These are phyloP conservation scores for Polygonum aviculare DNA, from an alignment of 148 eudicot species.

Conservation along the genomic window DNA sequence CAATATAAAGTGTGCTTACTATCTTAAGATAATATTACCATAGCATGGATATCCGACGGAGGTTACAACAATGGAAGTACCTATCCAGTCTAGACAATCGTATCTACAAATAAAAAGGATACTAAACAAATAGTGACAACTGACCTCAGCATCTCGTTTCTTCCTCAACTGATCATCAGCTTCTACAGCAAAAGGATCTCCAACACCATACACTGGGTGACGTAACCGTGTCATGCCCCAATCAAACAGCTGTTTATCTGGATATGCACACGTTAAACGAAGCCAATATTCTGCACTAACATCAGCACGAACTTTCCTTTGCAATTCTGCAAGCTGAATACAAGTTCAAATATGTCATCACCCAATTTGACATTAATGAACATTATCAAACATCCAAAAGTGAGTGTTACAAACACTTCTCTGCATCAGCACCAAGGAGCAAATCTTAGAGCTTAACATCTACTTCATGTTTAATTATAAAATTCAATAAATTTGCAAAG, in stretches of 20 bases:
- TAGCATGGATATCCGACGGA: neutral
- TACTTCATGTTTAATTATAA: neutral
- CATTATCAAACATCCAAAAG: neutral
- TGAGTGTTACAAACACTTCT: conserved; percentile 1
- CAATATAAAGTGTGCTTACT: neutral
- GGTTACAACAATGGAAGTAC: neutral
- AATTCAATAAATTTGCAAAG: neutral
- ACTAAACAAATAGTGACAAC: neutral
- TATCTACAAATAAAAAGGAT: neutral
- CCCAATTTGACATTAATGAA: neutral
- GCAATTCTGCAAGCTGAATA: conserved; percentile 71
- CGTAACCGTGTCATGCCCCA: conserved; percentile 88
- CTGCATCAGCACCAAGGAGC: neutral
- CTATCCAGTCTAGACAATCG: neutral
- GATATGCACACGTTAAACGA: conserved; percentile 61
- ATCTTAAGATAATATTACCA: neutral
- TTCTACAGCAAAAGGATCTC: conserved; percentile 77
- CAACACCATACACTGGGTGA: conserved; percentile 74
- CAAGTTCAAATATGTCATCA: neutral
- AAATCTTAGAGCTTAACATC: neutral
- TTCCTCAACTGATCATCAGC: conserved; percentile 81
- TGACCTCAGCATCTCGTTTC: conserved; percentile 90
- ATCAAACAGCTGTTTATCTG: conserved; percentile 81
- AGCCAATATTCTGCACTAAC: conserved; percentile 93
- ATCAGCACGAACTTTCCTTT: conserved; percentile 74